Percentiles rank a stretch among this genome's conserved stretches.
phyloP scores from a whole-genome alignment of 2,329 filamentous ascomycete species.

The Verticillium nonalfalfae region DNA sequence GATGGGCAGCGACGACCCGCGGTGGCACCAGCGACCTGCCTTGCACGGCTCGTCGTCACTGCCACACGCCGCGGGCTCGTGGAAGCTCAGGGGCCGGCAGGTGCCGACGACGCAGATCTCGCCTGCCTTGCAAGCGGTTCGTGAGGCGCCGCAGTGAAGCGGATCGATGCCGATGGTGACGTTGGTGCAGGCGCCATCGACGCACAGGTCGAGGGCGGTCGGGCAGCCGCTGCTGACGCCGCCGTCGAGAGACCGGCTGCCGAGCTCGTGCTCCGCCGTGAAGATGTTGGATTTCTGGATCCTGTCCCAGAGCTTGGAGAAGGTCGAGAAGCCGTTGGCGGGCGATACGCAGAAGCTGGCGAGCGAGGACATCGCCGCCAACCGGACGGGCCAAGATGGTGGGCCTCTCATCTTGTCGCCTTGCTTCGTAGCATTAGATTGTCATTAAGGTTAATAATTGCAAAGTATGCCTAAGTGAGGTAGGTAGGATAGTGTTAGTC shows the following conservation, averaged over 20 bases:
- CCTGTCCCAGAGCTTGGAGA: background rate
- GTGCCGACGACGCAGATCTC: background rate
- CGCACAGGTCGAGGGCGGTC: background rate
- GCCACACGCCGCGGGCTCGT: background rate
- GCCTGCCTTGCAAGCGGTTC: background rate
- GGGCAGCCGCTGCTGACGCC: background rate
- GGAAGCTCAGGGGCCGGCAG: background rate
- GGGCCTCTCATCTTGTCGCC: too few species aligned
- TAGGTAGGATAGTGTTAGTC: too few species aligned
- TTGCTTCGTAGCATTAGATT: too few species aligned
- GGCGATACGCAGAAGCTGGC: background rate
- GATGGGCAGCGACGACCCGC: background rate
- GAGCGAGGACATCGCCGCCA: background rate
- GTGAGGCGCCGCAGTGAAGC: background rate
- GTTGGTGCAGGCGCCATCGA: background rate
- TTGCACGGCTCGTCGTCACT: too few species aligned
- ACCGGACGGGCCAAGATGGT: background rate
- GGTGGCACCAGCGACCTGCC: too few species aligned
- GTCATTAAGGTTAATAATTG: too few species aligned
- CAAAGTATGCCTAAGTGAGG: too few species aligned
- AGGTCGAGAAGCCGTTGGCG: background rate
- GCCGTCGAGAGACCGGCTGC: background rate
- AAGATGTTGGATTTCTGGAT: background rate
- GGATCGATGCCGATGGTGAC: constrained; percentile 1
- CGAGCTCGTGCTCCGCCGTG: background rate